Percentiles rank a stretch among this genome's conserved stretches.
These are phyloP conservation scores for Ceratobasidium sp. DNA, from an alignment of 1,284 basidiomycete genomes.

Conservation along the genomic window DNA sequence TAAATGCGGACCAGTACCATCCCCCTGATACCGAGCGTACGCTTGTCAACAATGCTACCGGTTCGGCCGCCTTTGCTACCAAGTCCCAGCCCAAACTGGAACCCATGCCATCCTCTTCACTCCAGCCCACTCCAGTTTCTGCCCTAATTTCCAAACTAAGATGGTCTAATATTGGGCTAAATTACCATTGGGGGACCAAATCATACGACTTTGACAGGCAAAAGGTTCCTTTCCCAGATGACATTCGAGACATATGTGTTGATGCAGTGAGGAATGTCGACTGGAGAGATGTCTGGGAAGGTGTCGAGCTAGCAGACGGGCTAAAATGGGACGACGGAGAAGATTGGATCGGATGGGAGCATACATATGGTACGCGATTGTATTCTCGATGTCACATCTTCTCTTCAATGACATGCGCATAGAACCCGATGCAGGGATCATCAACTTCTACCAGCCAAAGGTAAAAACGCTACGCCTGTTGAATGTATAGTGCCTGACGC, in stretches of 20 bases:
- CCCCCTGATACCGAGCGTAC: conserved; percentile 50
- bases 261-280: conserved; percentile 65
- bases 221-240: conserved; percentile 65
- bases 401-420: conserved; percentile 38
- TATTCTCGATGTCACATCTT: conserved; percentile 12
- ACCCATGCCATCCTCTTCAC: conserved; percentile 63
- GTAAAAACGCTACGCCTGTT: conserved; percentile 46
- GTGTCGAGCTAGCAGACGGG: conserved; percentile 35
- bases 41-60: conserved; percentile 72
- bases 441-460: conserved; percentile 88
- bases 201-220: conserved; percentile 83
- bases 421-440: conserved; percentile 93
- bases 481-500: neutral
- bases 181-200: conserved; percentile 92
- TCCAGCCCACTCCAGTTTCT: conserved; percentile 56
- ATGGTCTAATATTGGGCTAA: conserved; percentile 93
- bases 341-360: conserved; percentile 73
- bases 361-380: conserved; percentile 69
- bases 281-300: conserved; percentile 71
- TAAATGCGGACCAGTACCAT: conserved; percentile 2
- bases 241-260: conserved; percentile 66
- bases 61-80: conserved; percentile 58
- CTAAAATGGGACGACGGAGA: conserved; percentile 54
- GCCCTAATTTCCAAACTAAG: conserved; percentile 74
- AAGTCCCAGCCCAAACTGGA: conserved; percentile 62